Evolutionary conservation across 805 yeast species (phyloP), one percentile per base, ranked within the genome.

Genomic region (Candida nitratophila): DNA sequence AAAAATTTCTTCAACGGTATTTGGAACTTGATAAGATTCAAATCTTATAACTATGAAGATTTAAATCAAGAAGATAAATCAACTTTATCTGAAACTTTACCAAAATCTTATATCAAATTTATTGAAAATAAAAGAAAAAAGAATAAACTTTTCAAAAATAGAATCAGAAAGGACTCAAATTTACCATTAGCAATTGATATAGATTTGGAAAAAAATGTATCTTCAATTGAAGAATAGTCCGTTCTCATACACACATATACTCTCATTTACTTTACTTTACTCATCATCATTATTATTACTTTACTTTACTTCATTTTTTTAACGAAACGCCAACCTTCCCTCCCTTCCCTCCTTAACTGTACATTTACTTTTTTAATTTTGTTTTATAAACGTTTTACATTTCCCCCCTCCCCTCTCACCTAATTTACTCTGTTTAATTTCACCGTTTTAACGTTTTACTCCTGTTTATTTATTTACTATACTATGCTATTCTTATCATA

Each of bases 101-200:
- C 29, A n/a, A 32, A 31, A 27, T 10, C 30, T 15, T 29, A 32
- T 37, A 11, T 32, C 24, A 37, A 31, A 37, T 37, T 34, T 24
- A 29, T 41, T 33, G 30, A 32, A 39, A 39, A 39, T 19, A 30
- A 29, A 7, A 22, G 30, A 20, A 40, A 40, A 24, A 16, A 32
- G 31, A 20, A 40, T 17, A 16, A n/a, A 33, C 29, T 31, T 19
- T 19, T 32, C 32, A 68, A 63, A 52, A 63, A 60, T 48, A 59
- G 76, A 55, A 60, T 66, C 45, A 73, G 82, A 63, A 77, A 77
- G 59, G 82, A 77, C 55, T 73, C 79, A 16, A 77, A 77, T 53
- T 58, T 77, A 44, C 78, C 79, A 1, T 60, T 58, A 16, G 64
- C 64, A 19, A 54, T 71, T 41, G 64, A 68, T 44, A 54, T 61